phyloP scores from a whole-genome alignment of 768 basidiomycete species.

The Hypholoma sublateritium region DNA sequence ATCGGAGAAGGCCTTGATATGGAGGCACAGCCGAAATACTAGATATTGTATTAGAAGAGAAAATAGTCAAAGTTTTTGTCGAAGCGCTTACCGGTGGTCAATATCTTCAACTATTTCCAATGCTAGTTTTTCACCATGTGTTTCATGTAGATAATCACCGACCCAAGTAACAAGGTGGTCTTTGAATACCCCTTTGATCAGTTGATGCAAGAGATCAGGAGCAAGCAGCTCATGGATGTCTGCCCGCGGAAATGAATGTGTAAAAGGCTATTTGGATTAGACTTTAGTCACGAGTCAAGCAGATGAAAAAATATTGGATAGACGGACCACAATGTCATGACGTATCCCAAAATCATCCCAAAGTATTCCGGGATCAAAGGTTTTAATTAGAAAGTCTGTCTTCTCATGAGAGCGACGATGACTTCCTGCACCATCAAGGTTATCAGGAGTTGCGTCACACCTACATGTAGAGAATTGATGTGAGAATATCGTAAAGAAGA shows the following conservation, averaged over 20 bases:
- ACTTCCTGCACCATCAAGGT: conserved; percentile 17
- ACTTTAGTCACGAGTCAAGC: background rate
- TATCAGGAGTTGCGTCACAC: conserved; percentile 18
- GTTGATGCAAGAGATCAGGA: conserved; percentile 37
- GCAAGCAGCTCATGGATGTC: conserved; percentile 34
- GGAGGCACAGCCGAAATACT: conserved; percentile 23
- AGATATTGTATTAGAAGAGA: background rate
- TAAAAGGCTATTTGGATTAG: conserved; percentile 27
- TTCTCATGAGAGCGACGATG: conserved; percentile 21
- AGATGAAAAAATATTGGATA: background rate
- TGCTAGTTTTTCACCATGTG: conserved; percentile 14
- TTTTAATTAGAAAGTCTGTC: conserved; percentile 23
- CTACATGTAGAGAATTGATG: conserved; percentile 9
- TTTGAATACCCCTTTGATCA: conserved; percentile 43
- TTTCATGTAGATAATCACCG: conserved; percentile 26
- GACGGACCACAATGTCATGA: conserved; percentile 6
- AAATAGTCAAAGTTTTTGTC: background rate
- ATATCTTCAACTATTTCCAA: conserved; percentile 34
- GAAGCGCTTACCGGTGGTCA: conserved; percentile 29
- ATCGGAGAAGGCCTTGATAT: conserved; percentile 20
- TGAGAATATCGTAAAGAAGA: background rate
- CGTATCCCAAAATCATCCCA: conserved; percentile 35
- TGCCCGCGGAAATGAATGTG: conserved; percentile 27
- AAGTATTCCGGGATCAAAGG: conserved; percentile 24
- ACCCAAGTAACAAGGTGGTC: conserved; percentile 43